Conservation (phyloP, 768 basidiomycete species). For the Hypholoma sublateritium region DNA sequence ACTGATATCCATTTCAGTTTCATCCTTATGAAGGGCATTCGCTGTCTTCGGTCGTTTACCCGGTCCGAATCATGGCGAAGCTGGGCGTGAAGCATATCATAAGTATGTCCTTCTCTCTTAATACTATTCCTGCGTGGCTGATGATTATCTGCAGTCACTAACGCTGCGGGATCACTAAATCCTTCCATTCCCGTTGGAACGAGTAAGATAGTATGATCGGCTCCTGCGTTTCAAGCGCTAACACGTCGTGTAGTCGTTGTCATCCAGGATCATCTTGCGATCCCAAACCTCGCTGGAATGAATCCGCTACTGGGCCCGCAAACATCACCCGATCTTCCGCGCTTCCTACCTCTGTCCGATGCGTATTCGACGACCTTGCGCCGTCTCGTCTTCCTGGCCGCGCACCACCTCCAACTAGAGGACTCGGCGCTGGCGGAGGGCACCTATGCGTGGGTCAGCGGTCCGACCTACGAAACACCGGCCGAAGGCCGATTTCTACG, state of each 20-base stretch:
- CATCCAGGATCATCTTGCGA: slow-evolving; percentile 80
- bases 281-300: slow-evolving; percentile 73
- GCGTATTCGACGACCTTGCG: slow-evolving; percentile 77
- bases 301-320: slow-evolving; percentile 81
- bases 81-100: slow-evolving; percentile 77
- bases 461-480: slow-evolving; percentile 88
- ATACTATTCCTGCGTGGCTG: background rate
- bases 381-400: slow-evolving; percentile 70
- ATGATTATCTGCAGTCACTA: slow-evolving; percentile 60
- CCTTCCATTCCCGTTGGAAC: slow-evolving; percentile 75
- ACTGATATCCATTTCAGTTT: slow-evolving; percentile 46
- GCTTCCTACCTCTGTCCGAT: slow-evolving; percentile 83
- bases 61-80: slow-evolving; percentile 75
- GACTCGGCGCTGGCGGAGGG: slow-evolving; percentile 71
- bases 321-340: slow-evolving; percentile 54
- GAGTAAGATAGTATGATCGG: slow-evolving; percentile 43
- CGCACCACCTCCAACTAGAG: slow-evolving; percentile 56
- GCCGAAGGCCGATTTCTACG: slow-evolving; percentile 83
- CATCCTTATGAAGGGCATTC: slow-evolving; percentile 85
- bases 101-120: slow-evolving; percentile 43
- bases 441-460: slow-evolving; percentile 87
- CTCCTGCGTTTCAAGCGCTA: slow-evolving; percentile 6
- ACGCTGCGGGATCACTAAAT: slow-evolving; percentile 84
- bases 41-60: slow-evolving; percentile 69
- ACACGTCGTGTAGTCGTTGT: slow-evolving; percentile 60